Evolutionary conservation across 1,284 basidiomycete genomes (phyloP), one percentile per base, ranked within the genome.

Genomic region (Tremellales sp.): DNA sequence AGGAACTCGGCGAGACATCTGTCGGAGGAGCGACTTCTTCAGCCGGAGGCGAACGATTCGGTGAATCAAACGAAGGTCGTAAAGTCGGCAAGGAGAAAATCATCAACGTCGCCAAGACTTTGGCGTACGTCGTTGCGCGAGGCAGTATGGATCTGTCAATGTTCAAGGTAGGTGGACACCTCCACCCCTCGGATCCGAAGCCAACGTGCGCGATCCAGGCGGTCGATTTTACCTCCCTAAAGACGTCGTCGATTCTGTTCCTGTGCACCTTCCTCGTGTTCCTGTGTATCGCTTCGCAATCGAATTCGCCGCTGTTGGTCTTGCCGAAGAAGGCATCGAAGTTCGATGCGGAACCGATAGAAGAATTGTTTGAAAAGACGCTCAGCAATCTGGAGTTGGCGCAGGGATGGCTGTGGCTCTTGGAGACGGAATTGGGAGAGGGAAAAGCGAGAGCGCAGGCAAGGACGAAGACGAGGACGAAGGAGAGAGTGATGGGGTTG

Each of bases 101-200:
- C 6, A 45, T 80, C 59, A 79, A 76, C 40, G 76, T 87, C 24
- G 83, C 86, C 3, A 72, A 77, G 14, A 83, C 85, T 3, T 88
- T 88, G 60, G 87, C 80, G 1, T 93, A 87, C 85, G 85, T 86
- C 79, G 76, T 91, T 27, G 86, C 84, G 0, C 85, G 86, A 63
- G 84, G 83, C 40, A 79, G 79, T 14, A 74, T 86, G 21, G 76
- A 83, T 21, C 73, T 97, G 35, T 77, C 81, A 1, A 80, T 94
- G 6, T 76, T 97, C 54, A 97, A 94, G 80, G 90, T 50, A 14
- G 13, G 2, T 32, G 9, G 8, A 12, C 19, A 13, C 25, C 41
- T 24, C 13, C n/a, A n/a, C n/a, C n/a, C n/a, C n/a, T n/a, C n/a
- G n/a, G n/a, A n/a, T n/a, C n/a, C n/a, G n/a, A n/a, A n/a, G n/a